A percentile compares a stretch with the other conserved stretches of the same genome.
These are phyloP conservation scores for Sugiyamaella chiloensis DNA, from an alignment of 805 yeast genomes.

Conservation along the genomic window DNA sequence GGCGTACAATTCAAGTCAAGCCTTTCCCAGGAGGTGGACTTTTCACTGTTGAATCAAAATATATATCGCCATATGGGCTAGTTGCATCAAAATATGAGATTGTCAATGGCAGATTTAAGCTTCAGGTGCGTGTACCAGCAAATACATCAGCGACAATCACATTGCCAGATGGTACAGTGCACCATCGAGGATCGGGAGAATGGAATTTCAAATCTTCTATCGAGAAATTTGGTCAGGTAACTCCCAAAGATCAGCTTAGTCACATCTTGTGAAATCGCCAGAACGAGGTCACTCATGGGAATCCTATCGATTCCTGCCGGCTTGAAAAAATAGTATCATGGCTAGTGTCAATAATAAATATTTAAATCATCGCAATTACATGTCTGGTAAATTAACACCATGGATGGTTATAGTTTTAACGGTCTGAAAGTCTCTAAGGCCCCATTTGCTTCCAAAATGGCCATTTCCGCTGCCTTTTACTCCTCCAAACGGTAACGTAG, in stretches of 20 bases:
- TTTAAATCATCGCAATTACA: not conserved
- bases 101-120: not conserved
- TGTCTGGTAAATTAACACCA: not conserved
- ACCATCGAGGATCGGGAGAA: not conserved
- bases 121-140: not conserved
- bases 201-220: not conserved
- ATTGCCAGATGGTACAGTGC: not conserved
- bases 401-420: slow-evolving; percentile 46
- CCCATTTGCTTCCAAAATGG: slow-evolving; percentile 66
- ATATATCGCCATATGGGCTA: not conserved
- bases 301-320: too few relatives aligned
- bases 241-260: not conserved
- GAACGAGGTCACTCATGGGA: too few relatives aligned
- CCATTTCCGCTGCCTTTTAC: slow-evolving; percentile 75
- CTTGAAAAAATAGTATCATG: too few relatives aligned
- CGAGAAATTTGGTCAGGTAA: not conserved
- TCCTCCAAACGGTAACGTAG: slow-evolving; percentile 48
- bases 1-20: slow-evolving; percentile 18
- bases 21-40: slow-evolving; percentile 16
- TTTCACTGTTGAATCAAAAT: not conserved
- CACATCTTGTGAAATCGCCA: slow-evolving; percentile 1
- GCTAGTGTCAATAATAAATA: too few relatives aligned
- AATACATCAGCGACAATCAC: not conserved
- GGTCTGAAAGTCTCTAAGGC: slow-evolving; percentile 59
- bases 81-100: not conserved